Percentiles rank a stretch among this genome's conserved stretches.
Conservation (phyloP, 2,329 filamentous ascomycete genomes). For the Ophiostoma piceae region DNA sequence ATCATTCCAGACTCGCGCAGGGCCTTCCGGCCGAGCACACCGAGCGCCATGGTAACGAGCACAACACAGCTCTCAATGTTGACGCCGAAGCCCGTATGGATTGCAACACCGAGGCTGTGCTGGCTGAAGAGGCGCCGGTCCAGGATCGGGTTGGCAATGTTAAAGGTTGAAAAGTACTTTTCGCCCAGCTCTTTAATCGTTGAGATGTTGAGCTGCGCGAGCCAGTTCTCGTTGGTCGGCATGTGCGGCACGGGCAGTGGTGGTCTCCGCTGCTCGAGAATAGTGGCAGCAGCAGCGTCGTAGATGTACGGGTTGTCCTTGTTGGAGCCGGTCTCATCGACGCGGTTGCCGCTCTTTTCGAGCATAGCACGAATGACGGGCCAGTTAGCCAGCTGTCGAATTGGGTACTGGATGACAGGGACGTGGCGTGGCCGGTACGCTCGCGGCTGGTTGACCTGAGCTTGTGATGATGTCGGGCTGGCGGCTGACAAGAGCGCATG, state of each 20-base stretch:
- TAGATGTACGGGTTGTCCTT: slow-evolving; percentile 19
- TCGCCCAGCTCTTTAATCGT: slow-evolving; percentile 48
- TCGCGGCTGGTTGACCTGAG: slow-evolving; percentile 10
- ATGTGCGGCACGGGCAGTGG: slow-evolving; percentile 37
- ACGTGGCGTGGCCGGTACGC: slow-evolving; percentile 20
- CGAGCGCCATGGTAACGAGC: slow-evolving; percentile 47
- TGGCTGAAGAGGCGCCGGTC: slow-evolving; percentile 49
- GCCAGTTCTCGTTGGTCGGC: slow-evolving; percentile 39
- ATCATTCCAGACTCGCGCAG: slow-evolving; percentile 46
- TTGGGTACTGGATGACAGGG: slow-evolving; percentile 28
- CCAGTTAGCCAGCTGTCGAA: slow-evolving; percentile 27
- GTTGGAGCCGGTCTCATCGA: neutral
- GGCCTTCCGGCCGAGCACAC: slow-evolving; percentile 45
- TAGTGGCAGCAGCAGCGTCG: slow-evolving; percentile 34
- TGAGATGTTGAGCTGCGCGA: slow-evolving; percentile 43
- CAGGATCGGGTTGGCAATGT: slow-evolving; percentile 48
- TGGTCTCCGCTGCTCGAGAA: slow-evolving; percentile 44
- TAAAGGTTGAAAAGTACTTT: slow-evolving; percentile 51
- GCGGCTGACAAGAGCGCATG: slow-evolving; percentile 28
- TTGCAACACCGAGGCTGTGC: slow-evolving; percentile 44
- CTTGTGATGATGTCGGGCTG: slow-evolving; percentile 16
- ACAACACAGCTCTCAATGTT: slow-evolving; percentile 49
- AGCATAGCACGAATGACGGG: slow-evolving; percentile 25
- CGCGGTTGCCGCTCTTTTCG: slow-evolving; percentile 5
- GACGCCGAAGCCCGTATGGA: slow-evolving; percentile 47